Evolutionary conservation across 768 basidiomycete genomes (phyloP).

Genomic region (Podaxis rugospora): DNA sequence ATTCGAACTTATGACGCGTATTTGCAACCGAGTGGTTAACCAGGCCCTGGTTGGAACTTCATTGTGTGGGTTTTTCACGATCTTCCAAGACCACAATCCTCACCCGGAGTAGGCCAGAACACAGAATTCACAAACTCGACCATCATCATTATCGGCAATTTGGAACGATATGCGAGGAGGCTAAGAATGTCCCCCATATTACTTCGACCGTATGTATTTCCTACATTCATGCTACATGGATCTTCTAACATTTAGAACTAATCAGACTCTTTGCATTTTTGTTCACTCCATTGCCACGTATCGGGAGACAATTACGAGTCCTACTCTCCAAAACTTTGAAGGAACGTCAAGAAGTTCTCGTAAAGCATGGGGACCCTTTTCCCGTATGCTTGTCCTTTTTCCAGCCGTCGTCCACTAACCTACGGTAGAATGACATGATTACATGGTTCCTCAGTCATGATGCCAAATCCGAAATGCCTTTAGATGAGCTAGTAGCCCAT

Average conservation of each 20-base stretch:
- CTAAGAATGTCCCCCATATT: neutral
- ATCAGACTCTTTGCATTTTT: neutral
- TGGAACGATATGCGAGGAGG: conserved; percentile 1
- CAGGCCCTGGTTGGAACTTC: conserved; percentile 10
- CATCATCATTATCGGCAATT: neutral
- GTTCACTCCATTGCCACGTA: neutral
- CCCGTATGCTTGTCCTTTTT: neutral
- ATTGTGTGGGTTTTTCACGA: neutral
- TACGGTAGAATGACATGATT: conserved; percentile 6
- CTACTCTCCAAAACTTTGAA: neutral
- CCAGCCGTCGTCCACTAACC: neutral
- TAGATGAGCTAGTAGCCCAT: conserved; percentile 2
- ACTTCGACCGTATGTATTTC: conserved; percentile 4
- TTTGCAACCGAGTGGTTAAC: conserved; percentile 7
- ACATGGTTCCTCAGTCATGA: conserved; percentile 5
- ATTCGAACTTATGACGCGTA: neutral
- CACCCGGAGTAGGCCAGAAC: neutral
- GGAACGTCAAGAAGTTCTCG: neutral
- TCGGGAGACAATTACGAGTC: neutral
- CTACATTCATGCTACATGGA: neutral
- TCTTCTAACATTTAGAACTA: neutral
- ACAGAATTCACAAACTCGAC: neutral
- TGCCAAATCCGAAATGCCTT: conserved; percentile 3
- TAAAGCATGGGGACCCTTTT: neutral
- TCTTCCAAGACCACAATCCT: neutral